Evolutionary conservation across 345 rosid species (phyloP).

Genomic region (Mallotus nudiflorus): DNA sequence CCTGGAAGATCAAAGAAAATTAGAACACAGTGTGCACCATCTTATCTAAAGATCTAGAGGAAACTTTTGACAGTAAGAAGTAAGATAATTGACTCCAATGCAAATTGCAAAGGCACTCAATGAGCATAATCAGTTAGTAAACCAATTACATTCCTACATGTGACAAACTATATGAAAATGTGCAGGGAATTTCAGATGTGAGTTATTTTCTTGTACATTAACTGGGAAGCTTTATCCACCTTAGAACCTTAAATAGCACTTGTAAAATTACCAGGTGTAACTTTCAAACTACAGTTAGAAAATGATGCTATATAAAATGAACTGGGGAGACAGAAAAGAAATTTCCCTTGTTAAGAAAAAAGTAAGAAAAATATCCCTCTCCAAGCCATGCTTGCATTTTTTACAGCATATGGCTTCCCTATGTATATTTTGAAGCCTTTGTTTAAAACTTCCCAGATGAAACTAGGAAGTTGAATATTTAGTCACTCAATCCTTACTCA

Average conservation of each 20-base stretch:
- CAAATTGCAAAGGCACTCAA: not conserved
- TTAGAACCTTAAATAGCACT: not conserved
- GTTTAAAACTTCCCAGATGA: too few relatives aligned
- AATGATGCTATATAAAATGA: not conserved
- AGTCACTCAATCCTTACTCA: too few relatives aligned
- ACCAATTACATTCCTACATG: not conserved
- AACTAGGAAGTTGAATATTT: too few relatives aligned
- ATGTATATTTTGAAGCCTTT: too few relatives aligned
- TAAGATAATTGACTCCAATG: not conserved
- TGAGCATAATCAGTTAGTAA: not conserved
- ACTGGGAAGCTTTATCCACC: too few relatives aligned
- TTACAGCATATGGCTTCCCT: too few relatives aligned
- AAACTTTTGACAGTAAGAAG: not conserved
- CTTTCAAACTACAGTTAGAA: not conserved
- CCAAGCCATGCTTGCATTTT: too few relatives aligned
- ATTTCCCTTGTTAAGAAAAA: too few relatives aligned
- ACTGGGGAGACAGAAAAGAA: too few relatives aligned
- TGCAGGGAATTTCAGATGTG: not conserved
- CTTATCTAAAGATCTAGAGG: not conserved
- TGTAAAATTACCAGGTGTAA: not conserved
- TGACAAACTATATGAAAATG: not conserved
- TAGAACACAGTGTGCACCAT: not conserved
- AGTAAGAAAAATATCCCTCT: too few relatives aligned
- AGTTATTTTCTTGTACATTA: not conserved
- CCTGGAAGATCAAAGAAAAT: conserved; percentile 38